phyloP scores from a whole-genome alignment of 208 protist genomes.

The Acanthamoeba polyphaga region DNA sequence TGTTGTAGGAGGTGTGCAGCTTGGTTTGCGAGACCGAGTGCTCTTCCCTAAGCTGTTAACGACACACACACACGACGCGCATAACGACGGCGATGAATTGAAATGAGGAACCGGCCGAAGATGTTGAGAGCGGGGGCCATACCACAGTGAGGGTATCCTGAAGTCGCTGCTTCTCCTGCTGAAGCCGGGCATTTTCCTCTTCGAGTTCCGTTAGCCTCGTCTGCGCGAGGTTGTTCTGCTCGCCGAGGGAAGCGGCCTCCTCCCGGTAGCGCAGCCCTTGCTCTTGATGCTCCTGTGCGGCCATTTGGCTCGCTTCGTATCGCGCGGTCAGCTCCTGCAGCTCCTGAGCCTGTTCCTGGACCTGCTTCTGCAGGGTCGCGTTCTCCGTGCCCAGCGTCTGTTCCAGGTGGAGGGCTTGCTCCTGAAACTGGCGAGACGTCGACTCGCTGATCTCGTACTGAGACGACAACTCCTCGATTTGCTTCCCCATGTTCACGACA shows the following conservation, averaged over 20 bases:
- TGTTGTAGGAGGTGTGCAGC: slow-evolving; percentile 64
- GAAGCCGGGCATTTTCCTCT: not conserved
- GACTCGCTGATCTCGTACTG: slow-evolving; percentile 69
- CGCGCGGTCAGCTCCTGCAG: not conserved
- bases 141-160: slow-evolving; percentile 24
- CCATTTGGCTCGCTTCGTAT: not conserved
- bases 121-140: not conserved
- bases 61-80: not conserved
- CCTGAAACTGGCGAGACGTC: slow-evolving; percentile 22
- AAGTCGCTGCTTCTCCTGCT: slow-evolving; percentile 10
- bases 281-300: not conserved
- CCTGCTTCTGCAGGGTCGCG: not conserved
- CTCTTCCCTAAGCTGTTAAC: slow-evolving; percentile 1
- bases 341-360: not conserved
- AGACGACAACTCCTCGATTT: slow-evolving; percentile 4
- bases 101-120: not conserved
- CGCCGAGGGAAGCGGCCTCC: not conserved
- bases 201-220: slow-evolving; percentile 6
- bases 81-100: not conserved
- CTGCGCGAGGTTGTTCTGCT: not conserved
- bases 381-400: slow-evolving; percentile 4
- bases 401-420: slow-evolving; percentile 15
- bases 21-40: slow-evolving; percentile 52
- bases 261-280: not conserved
- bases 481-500: slow-evolving; percentile 16